Percentiles rank a stretch among this genome's conserved stretches.
Conservation (phyloP, 192 early-diverging fungal genomes). For the Coemansia sp. region DNA sequence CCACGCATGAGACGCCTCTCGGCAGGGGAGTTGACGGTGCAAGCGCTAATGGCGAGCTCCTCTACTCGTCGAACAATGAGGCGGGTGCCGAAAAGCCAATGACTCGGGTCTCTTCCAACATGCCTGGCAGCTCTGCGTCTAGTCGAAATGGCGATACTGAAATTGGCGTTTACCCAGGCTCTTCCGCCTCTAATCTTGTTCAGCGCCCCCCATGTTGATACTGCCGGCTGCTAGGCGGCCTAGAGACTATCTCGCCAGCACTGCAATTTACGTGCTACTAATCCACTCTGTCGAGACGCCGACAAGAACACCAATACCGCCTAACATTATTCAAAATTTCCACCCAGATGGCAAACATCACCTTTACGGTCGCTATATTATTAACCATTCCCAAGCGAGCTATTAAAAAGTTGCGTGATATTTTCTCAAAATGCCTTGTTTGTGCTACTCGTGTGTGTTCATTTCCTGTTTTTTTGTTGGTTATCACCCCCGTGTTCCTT, state of each 20-base stretch:
- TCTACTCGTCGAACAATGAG: not conserved
- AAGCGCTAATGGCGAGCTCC: not conserved
- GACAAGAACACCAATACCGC: not conserved
- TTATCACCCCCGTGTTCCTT: not conserved
- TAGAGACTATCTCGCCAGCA: not conserved
- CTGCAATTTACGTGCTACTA: not conserved
- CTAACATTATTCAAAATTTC: not conserved
- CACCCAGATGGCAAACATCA: not conserved
- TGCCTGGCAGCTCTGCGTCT: not conserved
- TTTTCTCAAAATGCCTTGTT: too few species aligned
- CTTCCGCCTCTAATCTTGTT: not conserved
- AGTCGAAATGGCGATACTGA: not conserved
- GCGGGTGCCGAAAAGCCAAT: not conserved
- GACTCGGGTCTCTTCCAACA: not conserved
- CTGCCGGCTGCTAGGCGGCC: not conserved
- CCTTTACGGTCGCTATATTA: not conserved
- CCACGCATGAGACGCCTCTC: not conserved
- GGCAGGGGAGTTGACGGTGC: not conserved
- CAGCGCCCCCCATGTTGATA: not conserved
- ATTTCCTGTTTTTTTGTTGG: not conserved
- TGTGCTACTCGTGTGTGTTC: not conserved
- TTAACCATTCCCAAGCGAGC: not conserved
- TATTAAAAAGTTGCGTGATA: not conserved
- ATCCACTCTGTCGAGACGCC: not conserved
- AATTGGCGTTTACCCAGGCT: not conserved